These are phyloP conservation scores for Teunomyces gatunensis DNA, from an alignment of 805 yeast genomes.

Conservation along the genomic window DNA sequence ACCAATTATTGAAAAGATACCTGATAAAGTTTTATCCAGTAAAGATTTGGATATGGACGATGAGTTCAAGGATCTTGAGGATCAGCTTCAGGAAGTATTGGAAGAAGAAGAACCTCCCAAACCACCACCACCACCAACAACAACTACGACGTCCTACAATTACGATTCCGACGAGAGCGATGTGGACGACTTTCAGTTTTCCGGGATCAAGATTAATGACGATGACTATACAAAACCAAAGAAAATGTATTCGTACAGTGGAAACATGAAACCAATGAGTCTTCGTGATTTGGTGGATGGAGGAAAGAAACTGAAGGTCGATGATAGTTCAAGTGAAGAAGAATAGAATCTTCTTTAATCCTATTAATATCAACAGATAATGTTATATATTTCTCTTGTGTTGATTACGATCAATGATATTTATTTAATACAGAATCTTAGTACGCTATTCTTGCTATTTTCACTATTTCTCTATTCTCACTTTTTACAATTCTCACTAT, in stretches of 20 bases:
- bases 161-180: slow-evolving; percentile 27
- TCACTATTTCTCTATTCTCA: no score
- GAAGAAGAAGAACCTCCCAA: slow-evolving; percentile 19
- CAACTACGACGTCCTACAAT: neutral
- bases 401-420: no score
- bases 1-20: slow-evolving; percentile 6
- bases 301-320: slow-evolving; percentile 11
- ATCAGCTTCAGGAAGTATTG: slow-evolving; percentile 40
- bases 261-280: slow-evolving; percentile 34
- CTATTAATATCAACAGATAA: no score
- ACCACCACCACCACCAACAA: neutral
- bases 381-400: no score
- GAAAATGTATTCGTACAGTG: slow-evolving; percentile 2
- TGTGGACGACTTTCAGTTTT: slow-evolving; percentile 19
- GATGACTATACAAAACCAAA: slow-evolving; percentile 11
- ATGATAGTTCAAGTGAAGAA: slow-evolving; percentile 35
- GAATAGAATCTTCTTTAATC: slow-evolving; percentile 5
- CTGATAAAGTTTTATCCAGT: neutral
- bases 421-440: no score
- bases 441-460: neutral
- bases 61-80: slow-evolving; percentile 43
- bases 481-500: neutral
- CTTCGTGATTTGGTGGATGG: slow-evolving; percentile 37
- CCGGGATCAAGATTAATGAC: slow-evolving; percentile 26
- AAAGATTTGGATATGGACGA: slow-evolving; percentile 28